Base-by-base conservation (phyloP, 495 filamentous ascomycete species). In the Penicillium steckii region DNA sequence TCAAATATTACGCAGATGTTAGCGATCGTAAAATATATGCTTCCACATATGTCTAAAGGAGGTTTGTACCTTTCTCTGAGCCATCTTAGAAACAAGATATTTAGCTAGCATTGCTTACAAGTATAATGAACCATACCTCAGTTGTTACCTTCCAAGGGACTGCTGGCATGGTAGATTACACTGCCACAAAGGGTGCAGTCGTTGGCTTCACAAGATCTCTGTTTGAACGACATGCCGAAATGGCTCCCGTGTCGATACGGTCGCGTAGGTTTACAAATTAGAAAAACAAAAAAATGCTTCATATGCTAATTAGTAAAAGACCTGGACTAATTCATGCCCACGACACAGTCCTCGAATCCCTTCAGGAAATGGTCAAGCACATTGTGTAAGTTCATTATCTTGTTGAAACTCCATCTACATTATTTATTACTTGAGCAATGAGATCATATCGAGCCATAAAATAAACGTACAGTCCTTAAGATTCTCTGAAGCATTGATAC, bases 171-270 rank as follows among this genome's bases (percentile, higher is more conserved):
- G 66, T 85, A 5, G 83, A 86, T 59, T 85, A 85, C 56, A 67
- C 80, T 3, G 66, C 80, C 9, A 84, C 80, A 8, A 86, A 89
- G 65, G 83, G 79, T 23, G 84, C 80, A 18, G 81, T 87, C 46
- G 71, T 78, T 17, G 66, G 75, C 1, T 86, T 85, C 59, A 87
- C 85, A 2, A 68, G 79, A 19, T 65, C 76, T 21, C 64, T 86
- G 30, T 77, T 81, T 3, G 66, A 73, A 48, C 71, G 84, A 30
- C 66, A 68, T 76, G 6, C 65, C 76, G 2, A 83, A 81, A 60
- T n/a, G 83, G 82, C 8, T 86, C 87, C 52, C 65, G 80, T 0
- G 83, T 85, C 19, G 86, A 87, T 54, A 77, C 74, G 15, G 82
- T 85, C 8, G 80, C 80, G 68, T 80, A 59, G 65, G 77, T 50